A percentile compares a stretch with the other conserved stretches of the same genome.
Evolutionary conservation across 352 stramenopile genomes (phyloP).

Genomic region (Pythium phragmitis): DNA sequence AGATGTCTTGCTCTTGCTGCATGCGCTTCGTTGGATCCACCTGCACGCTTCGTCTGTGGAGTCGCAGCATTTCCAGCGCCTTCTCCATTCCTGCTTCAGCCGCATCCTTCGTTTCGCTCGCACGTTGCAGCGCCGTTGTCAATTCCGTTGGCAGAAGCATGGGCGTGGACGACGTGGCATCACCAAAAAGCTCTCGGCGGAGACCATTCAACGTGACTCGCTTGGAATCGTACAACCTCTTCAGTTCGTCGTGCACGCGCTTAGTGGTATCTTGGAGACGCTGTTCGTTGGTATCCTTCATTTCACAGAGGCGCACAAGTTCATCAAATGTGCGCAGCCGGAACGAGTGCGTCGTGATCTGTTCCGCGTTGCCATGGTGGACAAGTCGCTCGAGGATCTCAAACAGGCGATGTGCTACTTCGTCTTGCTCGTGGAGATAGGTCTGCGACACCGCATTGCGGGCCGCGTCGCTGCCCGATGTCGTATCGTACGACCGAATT

Average conservation of each 20-base stretch:
- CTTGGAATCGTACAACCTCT: constrained; percentile 25
- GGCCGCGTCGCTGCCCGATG: constrained; percentile 6
- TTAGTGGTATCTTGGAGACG: constrained; percentile 8
- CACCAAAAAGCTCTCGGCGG: constrained; percentile 28
- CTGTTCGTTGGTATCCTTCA: constrained; percentile 16
- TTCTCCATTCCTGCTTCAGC: constrained; percentile 23
- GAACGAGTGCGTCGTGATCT: background rate
- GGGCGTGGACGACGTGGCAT: constrained; percentile 25
- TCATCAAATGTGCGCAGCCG: constrained; percentile 32
- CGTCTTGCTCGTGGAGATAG: constrained; percentile 26
- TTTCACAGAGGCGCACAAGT: constrained; percentile 25
- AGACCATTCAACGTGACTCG: constrained; percentile 19
- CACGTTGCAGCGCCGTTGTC: constrained; percentile 8
- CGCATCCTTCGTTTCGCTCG: constrained; percentile 22
- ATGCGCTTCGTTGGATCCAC: constrained; percentile 24
- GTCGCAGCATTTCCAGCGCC: constrained; percentile 20
- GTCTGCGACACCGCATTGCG: constrained; percentile 17
- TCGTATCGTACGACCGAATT: constrained; percentile 15
- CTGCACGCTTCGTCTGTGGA: constrained; percentile 21
- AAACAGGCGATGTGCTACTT: constrained; percentile 24
- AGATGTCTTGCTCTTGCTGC: constrained; percentile 22
- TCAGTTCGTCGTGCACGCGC: constrained; percentile 23
- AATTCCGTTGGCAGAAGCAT: constrained; percentile 24
- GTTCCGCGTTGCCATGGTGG: background rate
- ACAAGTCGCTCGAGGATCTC: constrained; percentile 15